Evolutionary conservation across 164 flowering plant species (phyloP), one percentile per base, ranked within the genome.

Genomic region (Platanus orientalis): DNA sequence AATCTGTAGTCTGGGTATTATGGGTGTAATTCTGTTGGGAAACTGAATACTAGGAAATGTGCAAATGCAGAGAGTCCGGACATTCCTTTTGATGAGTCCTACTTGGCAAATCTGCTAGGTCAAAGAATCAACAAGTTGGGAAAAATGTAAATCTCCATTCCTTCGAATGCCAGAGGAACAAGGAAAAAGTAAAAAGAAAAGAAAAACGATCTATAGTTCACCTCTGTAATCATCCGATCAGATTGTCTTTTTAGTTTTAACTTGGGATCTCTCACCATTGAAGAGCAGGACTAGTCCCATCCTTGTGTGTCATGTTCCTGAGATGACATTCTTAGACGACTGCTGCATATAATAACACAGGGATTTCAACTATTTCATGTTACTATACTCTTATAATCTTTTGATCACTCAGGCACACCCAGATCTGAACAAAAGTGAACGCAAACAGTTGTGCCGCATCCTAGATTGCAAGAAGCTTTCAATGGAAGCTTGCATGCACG

Each of bases 391-490:
- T 32, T 36, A 7, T 14, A 0, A 14, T 45, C 20, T 16, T 34
- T 17, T 45, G 49, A 45, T 45, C 49, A 19, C 60, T 9, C 70
- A 95, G 99, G 86, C 81, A 57, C 99, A 92, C 74, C 92, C 86
- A 34, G 81, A 79, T 19, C 85, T 95, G 29, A 82, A 62, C 78
- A 92, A 95, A 80, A 81, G 86, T 34, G 98, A 95, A 68, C 79
- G 99, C 60, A 95, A 95, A 64, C 71, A 82, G 30, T 60, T 95
- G 52, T 95, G 99, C 58, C 78, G 90, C 60, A 63, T 83, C 40
- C 76, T 95, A 5, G 96, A 95, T 83, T 95, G 99, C 94, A 92
- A 83, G 69, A 95, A 88, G 67, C 79, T 95, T 13, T 92, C 99
- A 4, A 70, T 92, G 80, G 90, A 90, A 62, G 88, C 87, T 20